Percentiles rank a stretch among this genome's conserved stretches.
These are phyloP conservation scores for Penicillium crystallinum DNA, from an alignment of 495 filamentous ascomycete species.

Conservation along the genomic window DNA sequence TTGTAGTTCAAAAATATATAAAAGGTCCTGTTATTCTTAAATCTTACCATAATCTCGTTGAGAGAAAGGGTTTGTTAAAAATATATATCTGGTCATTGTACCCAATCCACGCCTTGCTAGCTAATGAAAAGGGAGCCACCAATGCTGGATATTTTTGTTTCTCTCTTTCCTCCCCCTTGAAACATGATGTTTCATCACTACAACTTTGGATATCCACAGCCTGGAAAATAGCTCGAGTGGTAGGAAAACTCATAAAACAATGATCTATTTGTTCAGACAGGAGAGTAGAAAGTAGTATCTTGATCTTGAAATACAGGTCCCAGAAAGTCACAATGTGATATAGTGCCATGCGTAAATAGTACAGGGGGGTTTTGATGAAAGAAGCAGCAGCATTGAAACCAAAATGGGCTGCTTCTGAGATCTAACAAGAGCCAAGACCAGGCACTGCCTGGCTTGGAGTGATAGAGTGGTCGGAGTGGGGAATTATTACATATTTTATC, in stretches of 20 bases:
- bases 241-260: not conserved
- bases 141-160: too few species aligned
- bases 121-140: too few species aligned
- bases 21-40: too few species aligned
- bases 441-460: slow-evolving; percentile 9
- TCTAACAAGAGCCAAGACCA: slow-evolving; percentile 4
- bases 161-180: too few species aligned
- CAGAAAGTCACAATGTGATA: slow-evolving; percentile 18
- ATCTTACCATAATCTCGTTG: too few species aligned
- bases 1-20: too few species aligned
- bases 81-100: too few species aligned
- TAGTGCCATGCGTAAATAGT: slow-evolving; percentile 22
- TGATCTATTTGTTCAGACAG: slow-evolving; percentile 27
- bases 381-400: slow-evolving; percentile 1
- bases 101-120: too few species aligned
- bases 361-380: slow-evolving; percentile 9
- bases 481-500: slow-evolving; percentile 19
- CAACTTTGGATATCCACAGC: not conserved
- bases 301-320: slow-evolving; percentile 26
- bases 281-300: slow-evolving; percentile 28
- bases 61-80: too few species aligned
- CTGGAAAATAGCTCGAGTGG: not conserved
- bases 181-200: not conserved
- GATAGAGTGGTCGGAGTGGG: not conserved
- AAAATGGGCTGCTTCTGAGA: slow-evolving; percentile 4